Conservation (phyloP, 805 yeast genomes). For the Yarrowia bubula region DNA sequence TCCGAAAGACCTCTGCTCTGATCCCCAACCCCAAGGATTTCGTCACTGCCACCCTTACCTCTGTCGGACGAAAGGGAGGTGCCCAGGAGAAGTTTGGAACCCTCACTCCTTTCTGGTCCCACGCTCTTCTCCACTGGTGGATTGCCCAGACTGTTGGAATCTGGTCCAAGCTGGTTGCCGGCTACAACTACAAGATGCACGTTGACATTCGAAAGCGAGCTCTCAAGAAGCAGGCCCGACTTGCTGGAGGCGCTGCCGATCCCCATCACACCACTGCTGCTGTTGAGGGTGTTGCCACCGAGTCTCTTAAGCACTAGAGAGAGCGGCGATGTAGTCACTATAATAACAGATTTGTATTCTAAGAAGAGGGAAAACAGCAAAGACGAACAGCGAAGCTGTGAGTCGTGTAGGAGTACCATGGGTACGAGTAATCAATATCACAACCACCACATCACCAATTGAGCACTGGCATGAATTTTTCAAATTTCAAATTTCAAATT, state of each 20-base stretch:
- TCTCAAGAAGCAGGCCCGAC: slow-evolving; percentile 50
- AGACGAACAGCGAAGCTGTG: no score
- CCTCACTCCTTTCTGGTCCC: slow-evolving; percentile 88
- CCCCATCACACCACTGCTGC: not conserved
- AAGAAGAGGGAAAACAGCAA: no score
- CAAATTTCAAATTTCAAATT: no score
- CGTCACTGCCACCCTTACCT: slow-evolving; percentile 66
- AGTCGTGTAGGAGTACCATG: no score
- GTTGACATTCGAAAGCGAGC: slow-evolving; percentile 78
- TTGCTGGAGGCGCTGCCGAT: not conserved
- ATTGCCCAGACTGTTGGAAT: slow-evolving; percentile 81
- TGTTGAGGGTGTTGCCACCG: not conserved
- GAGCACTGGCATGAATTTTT: no score
- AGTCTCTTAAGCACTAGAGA: not conserved
- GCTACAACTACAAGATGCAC: slow-evolving; percentile 73
- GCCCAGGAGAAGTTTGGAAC: slow-evolving; percentile 90
- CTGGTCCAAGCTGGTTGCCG: slow-evolving; percentile 66
- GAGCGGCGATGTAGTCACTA: not conserved
- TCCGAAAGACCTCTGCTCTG: slow-evolving; percentile 66
- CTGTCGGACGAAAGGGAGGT: slow-evolving; percentile 80
- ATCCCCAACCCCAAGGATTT: slow-evolving; percentile 82
- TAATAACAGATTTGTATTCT: not conserved
- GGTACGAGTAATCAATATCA: no score
- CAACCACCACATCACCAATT: no score
- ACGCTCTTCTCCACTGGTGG: slow-evolving; percentile 83